A percentile compares a stretch with the other conserved stretches of the same genome.
phyloP scores from a whole-genome alignment of 352 stramenopile species.

The Phytophthora europaea region DNA sequence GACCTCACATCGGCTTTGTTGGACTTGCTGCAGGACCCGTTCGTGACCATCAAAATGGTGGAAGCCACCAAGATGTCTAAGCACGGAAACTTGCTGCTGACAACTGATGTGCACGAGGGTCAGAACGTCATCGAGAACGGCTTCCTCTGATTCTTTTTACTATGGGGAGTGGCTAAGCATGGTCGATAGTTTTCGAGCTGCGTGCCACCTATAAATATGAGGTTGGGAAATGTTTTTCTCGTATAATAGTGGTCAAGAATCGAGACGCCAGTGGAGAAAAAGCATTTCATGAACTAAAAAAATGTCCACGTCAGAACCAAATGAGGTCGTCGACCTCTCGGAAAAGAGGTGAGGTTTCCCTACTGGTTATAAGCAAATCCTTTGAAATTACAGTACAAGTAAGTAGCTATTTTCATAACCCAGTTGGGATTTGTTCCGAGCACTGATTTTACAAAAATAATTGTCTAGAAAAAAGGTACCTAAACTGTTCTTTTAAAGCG shows the following conservation, averaged over 20 bases:
- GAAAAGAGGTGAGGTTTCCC: no score
- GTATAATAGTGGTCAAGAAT: background rate
- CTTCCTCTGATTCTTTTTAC: constrained; percentile 15
- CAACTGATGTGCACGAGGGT: constrained; percentile 38
- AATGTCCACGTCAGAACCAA: background rate
- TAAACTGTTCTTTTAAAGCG: no score
- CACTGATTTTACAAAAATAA: no score
- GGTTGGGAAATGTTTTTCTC: background rate
- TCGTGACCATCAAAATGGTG: constrained; percentile 50
- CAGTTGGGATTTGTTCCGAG: no score
- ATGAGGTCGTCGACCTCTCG: no score
- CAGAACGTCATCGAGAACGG: constrained; percentile 52
- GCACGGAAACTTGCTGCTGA: constrained; percentile 41
- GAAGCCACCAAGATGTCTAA: constrained; percentile 48
- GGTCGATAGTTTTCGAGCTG: background rate
- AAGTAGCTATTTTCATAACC: no score
- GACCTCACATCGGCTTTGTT: constrained; percentile 54
- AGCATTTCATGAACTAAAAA: background rate
- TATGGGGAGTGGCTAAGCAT: background rate
- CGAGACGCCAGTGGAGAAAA: background rate
- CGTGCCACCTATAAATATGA: background rate
- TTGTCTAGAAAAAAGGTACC: no score
- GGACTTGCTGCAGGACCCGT: constrained; percentile 46
- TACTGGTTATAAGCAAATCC: no score
- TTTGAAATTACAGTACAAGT: no score